phyloP scores from a whole-genome alignment of 495 filamentous ascomycete genomes.

The Penicillium silybi region DNA sequence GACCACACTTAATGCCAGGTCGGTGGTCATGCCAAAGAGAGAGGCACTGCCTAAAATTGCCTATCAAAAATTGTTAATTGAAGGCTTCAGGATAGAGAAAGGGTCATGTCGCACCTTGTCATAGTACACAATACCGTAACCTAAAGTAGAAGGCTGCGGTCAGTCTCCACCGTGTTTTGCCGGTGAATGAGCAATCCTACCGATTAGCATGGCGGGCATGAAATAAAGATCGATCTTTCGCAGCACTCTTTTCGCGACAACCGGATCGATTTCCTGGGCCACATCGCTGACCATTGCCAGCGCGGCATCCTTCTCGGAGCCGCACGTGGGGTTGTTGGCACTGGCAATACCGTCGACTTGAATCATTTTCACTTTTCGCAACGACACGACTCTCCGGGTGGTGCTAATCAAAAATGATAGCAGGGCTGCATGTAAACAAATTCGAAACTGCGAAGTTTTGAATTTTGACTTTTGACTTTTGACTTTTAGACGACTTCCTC shows the following conservation, averaged over 20 bases:
- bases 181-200: conserved; percentile 20
- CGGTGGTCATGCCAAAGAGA: conserved; percentile 71
- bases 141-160: conserved; percentile 11
- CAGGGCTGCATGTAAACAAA: neutral
- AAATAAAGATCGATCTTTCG: conserved; percentile 69
- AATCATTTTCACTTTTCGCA: conserved; percentile 11
- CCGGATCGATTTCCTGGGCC: conserved; percentile 49
- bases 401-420: neutral
- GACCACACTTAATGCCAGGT: conserved; percentile 53
- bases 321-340: conserved; percentile 10
- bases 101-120: conserved; percentile 54
- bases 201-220: conserved; percentile 68
- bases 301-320: conserved; percentile 44
- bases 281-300: conserved; percentile 49
- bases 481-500: conserved; percentile 15
- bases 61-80: conserved; percentile 26
- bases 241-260: conserved; percentile 50
- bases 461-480: no score
- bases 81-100: neutral
- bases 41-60: conserved; percentile 69
- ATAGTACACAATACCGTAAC: conserved; percentile 72
- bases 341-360: conserved; percentile 15
- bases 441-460: neutral
- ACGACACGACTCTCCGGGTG: no score
- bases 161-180: neutral